Percentiles rank a stretch among this genome's conserved stretches.
Conservation (phyloP, 192 early-diverging fungal species). For the Coemansia aciculifera region DNA sequence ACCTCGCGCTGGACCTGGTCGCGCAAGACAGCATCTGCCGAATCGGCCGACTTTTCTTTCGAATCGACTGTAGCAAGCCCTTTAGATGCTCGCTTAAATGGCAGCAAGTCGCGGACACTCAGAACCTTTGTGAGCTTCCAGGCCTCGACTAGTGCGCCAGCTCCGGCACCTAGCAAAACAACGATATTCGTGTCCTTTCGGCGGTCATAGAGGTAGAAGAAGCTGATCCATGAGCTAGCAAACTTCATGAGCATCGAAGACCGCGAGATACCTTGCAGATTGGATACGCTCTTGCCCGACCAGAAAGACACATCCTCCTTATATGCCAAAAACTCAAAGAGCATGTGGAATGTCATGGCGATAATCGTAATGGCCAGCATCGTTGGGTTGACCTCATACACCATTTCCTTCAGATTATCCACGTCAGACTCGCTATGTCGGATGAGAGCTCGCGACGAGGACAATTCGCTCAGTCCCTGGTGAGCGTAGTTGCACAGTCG, state of each 20-base stretch:
- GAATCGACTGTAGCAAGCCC: neutral
- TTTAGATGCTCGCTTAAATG: neutral
- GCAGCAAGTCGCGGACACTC: conserved; percentile 19
- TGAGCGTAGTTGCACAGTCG: conserved; percentile 47
- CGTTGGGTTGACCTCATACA: conserved; percentile 59
- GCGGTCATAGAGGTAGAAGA: conserved; percentile 57
- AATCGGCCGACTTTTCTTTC: neutral
- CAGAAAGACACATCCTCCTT: conserved; percentile 61
- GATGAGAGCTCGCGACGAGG: conserved; percentile 35
- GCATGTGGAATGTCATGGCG: conserved; percentile 55
- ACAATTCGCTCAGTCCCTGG: conserved; percentile 39
- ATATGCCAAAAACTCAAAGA: conserved; percentile 61
- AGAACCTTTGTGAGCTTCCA: conserved; percentile 58
- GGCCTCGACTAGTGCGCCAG: conserved; percentile 50
- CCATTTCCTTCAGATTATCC: conserved; percentile 57
- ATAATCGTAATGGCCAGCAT: conserved; percentile 57
- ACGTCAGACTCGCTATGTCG: conserved; percentile 47
- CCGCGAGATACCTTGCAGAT: conserved; percentile 50
- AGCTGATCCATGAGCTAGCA: conserved; percentile 51
- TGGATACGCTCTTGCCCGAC: conserved; percentile 36
- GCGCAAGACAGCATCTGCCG: conserved; percentile 8
- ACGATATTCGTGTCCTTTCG: conserved; percentile 55
- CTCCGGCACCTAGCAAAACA: conserved; percentile 49
- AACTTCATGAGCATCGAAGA: conserved; percentile 56
- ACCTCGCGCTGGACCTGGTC: conserved; percentile 44